Conservation (phyloP, 2,329 filamentous ascomycete species). For the Botrytis sinoallii region DNA sequence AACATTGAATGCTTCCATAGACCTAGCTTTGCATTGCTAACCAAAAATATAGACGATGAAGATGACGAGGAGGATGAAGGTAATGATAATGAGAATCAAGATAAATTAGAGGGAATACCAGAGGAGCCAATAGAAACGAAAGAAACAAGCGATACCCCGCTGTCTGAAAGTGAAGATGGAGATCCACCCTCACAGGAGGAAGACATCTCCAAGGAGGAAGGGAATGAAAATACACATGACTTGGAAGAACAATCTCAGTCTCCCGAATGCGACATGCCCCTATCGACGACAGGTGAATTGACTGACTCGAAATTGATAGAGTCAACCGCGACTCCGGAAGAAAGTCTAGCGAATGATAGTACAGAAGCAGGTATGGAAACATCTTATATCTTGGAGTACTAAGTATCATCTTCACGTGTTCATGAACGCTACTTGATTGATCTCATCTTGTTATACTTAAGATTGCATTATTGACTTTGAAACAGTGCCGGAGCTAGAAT, state of each 20-base stretch:
- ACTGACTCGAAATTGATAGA: constrained; percentile 5
- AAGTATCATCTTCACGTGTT: constrained; percentile 9
- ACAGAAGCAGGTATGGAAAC: constrained; percentile 14
- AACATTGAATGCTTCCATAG: neutral
- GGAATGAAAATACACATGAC: neutral
- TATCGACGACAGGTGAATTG: neutral
- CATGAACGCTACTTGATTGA: neutral
- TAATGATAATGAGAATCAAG: constrained; percentile 8
- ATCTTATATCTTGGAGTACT: neutral
- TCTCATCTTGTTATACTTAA: neutral
- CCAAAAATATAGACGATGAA: neutral
- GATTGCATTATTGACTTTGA: neutral
- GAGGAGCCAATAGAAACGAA: constrained; percentile 11
- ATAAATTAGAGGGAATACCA: constrained; percentile 3
- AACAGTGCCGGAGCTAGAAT: neutral
- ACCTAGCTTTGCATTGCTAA: constrained; percentile 1
- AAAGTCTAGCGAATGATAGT: neutral
- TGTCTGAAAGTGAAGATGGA: neutral
- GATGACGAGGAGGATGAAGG: neutral
- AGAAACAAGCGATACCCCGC: constrained; percentile 16
- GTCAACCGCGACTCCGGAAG: neutral
- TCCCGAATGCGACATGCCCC: neutral
- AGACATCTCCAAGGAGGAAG: neutral
- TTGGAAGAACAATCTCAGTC: neutral
- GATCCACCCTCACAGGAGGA: neutral